These are phyloP conservation scores for Nitzschia sp. DNA, from an alignment of 108 stramenopile genomes.

Conservation along the genomic window DNA sequence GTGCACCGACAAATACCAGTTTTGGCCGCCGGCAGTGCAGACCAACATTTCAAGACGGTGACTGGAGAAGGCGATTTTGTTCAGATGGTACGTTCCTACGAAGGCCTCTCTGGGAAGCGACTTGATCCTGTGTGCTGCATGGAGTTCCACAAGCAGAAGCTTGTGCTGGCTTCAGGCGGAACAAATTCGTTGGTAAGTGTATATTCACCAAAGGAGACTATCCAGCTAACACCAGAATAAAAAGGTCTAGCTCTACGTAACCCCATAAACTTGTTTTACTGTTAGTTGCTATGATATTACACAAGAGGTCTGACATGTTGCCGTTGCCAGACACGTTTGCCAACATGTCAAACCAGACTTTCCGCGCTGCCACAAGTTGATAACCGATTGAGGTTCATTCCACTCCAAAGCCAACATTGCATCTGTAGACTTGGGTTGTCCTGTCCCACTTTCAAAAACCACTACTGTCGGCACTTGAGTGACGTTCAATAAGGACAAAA, in stretches of 20 bases:
- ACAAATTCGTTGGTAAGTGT: slow-evolving; percentile 65
- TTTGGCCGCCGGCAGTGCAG: slow-evolving; percentile 87
- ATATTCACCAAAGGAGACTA: slow-evolving; percentile 27
- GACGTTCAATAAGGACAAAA: slow-evolving; percentile 25
- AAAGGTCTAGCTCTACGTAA: background rate
- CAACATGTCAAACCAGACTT: slow-evolving; percentile 18
- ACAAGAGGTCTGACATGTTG: slow-evolving; percentile 18
- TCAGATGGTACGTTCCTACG: slow-evolving; percentile 85
- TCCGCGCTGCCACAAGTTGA: slow-evolving; percentile 28
- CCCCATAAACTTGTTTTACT: background rate
- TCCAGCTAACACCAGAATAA: background rate
- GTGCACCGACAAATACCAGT: slow-evolving; percentile 89
- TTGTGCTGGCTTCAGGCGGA: slow-evolving; percentile 89
- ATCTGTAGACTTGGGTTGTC: slow-evolving; percentile 11
- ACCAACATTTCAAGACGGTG: slow-evolving; percentile 92
- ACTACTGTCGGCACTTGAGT: slow-evolving; percentile 24
- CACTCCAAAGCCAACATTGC: slow-evolving; percentile 31
- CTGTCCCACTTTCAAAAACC: slow-evolving; percentile 23
- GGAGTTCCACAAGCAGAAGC: slow-evolving; percentile 91
- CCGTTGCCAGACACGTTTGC: slow-evolving; percentile 8
- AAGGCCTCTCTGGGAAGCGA: slow-evolving; percentile 86
- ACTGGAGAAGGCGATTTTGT: slow-evolving; percentile 86
- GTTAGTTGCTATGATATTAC: background rate
- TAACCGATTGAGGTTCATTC: slow-evolving; percentile 25
- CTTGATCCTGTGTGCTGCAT: slow-evolving; percentile 91